Percentiles rank a stretch among this genome's conserved stretches.
Evolutionary conservation across 2,329 filamentous ascomycete genomes (phyloP).

Genomic region (Scedosporium apiospermum): DNA sequence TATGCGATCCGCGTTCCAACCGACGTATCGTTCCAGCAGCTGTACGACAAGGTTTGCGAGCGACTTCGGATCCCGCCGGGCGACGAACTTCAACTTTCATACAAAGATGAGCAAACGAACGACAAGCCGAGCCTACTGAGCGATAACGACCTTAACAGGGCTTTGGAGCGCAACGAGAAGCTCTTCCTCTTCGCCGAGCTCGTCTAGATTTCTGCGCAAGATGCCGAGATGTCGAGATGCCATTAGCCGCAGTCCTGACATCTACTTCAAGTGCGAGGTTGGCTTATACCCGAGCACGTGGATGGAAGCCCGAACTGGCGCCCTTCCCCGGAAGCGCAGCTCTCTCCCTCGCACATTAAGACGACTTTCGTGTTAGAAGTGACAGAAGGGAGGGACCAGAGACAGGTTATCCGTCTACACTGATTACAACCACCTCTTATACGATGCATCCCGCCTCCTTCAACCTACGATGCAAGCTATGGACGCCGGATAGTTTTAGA

Average conservation of each 20-base stretch:
- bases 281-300: too few relatives aligned
- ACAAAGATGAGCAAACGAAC: conserved; percentile 74
- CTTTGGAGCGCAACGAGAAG: conserved; percentile 78
- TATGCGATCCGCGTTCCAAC: conserved; percentile 83
- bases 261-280: too few relatives aligned
- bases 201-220: conserved; percentile 21
- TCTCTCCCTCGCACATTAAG: too few relatives aligned
- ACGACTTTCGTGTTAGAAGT: too few relatives aligned
- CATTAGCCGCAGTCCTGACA: not conserved
- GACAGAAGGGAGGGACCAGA: too few relatives aligned
- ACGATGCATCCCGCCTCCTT: too few relatives aligned
- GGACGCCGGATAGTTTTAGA: too few relatives aligned
- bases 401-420: too few relatives aligned
- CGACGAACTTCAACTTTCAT: conserved; percentile 70
- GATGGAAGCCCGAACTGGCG: too few relatives aligned
- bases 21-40: conserved; percentile 66
- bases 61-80: conserved; percentile 63
- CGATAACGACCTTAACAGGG: conserved; percentile 72
- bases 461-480: too few relatives aligned
- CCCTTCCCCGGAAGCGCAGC: too few relatives aligned
- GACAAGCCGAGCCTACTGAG: conserved; percentile 66
- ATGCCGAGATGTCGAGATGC: not conserved
- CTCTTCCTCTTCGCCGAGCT: conserved; percentile 65
- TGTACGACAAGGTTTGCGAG: conserved; percentile 78
- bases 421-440: too few relatives aligned